These are phyloP conservation scores for Aureobasidium sp. DNA, from an alignment of 2,329 filamentous ascomycete genomes.

Conservation along the genomic window DNA sequence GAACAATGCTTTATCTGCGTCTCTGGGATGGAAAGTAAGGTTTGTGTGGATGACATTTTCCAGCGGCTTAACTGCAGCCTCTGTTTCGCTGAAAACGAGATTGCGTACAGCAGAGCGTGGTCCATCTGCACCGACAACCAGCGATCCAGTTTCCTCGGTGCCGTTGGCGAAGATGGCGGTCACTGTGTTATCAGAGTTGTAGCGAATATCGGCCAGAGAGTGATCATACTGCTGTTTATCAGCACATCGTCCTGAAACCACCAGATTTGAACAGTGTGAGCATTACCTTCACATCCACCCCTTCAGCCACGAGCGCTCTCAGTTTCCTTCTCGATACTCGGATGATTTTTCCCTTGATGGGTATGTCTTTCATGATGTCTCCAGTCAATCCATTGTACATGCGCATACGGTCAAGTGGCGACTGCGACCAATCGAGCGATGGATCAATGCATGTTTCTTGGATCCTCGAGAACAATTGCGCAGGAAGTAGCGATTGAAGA, in stretches of 20 bases:
- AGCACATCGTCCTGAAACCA: background rate
- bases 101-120: conserved; percentile 18
- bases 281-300: conserved; percentile 11
- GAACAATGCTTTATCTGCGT: conserved; percentile 15
- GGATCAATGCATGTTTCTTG: conserved; percentile 18
- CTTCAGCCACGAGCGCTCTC: conserved; percentile 7
- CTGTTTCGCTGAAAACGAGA: conserved; percentile 12
- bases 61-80: background rate
- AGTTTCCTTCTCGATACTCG: conserved; percentile 16
- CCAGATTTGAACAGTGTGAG: too few relatives aligned
- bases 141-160: conserved; percentile 14
- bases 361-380: conserved; percentile 15
- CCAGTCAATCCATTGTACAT: conserved; percentile 15
- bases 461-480: conserved; percentile 13
- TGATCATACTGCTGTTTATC: background rate
- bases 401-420: conserved; percentile 14
- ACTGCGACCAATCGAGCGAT: conserved; percentile 13
- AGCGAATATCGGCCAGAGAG: background rate
- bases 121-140: conserved; percentile 21
- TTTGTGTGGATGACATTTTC: conserved; percentile 14
- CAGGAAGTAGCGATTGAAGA: conserved; percentile 15
- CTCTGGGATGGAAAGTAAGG: conserved; percentile 15
- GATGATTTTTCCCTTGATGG: conserved; percentile 7
- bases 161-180: conserved; percentile 17
- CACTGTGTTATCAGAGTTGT: conserved; percentile 10